A percentile compares a stretch with the other conserved stretches of the same genome.
Evolutionary conservation across 192 early-diverging fungal genomes (phyloP).

Genomic region (Gonapodya prolifera): DNA sequence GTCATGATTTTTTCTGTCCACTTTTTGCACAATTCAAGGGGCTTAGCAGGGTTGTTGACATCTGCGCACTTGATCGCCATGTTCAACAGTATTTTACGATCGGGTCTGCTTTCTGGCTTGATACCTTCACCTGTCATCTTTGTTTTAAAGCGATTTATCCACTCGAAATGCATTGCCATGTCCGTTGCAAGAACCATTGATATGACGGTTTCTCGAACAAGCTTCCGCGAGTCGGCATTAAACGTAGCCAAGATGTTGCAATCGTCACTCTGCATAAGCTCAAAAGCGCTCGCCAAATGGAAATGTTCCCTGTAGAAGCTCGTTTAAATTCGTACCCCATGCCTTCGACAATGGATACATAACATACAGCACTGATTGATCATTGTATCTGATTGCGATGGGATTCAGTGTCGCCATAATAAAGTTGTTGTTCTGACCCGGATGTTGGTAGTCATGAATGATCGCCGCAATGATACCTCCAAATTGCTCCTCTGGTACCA

Average conservation of each 20-base stretch:
- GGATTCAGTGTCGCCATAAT: not conserved
- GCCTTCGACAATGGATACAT: no score
- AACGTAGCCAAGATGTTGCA: constrained; percentile 24
- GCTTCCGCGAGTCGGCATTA: constrained; percentile 16
- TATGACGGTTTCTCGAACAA: constrained; percentile 25
- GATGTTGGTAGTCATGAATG: not conserved
- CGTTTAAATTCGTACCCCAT: no score
- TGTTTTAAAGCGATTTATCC: constrained; percentile 37
- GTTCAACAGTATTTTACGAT: constrained; percentile 15
- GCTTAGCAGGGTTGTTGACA: constrained; percentile 37
- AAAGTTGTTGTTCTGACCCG: not conserved
- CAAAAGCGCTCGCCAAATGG: constrained; percentile 13
- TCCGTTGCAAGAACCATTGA: constrained; percentile 40
- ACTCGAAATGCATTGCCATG: constrained; percentile 39
- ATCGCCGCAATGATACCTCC: constrained; percentile 8
- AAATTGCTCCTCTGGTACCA: constrained; percentile 16
- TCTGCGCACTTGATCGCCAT: constrained; percentile 43
- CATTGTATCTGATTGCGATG: not conserved
- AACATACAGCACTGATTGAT: not conserved
- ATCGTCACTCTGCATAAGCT: constrained; percentile 22
- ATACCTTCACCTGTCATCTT: constrained; percentile 18
- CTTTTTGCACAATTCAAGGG: constrained; percentile 13
- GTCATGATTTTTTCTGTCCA: constrained; percentile 38
- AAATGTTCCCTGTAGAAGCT: not conserved
- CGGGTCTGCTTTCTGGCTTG: constrained; percentile 20